Evolutionary conservation across 768 basidiomycete genomes (phyloP).

Genomic region (Amanita molliuscula): DNA sequence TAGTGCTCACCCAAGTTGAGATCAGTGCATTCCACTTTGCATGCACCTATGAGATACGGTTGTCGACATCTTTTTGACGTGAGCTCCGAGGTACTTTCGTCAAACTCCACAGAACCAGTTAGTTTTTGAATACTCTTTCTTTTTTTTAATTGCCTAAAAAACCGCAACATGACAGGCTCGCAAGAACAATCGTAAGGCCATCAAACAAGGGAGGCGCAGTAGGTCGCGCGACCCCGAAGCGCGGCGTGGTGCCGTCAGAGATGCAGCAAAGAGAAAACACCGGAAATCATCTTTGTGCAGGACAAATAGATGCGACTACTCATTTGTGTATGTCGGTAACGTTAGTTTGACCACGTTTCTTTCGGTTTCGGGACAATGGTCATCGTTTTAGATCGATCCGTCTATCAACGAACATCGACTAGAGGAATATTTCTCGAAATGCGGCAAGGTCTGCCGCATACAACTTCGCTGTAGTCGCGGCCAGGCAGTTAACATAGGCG

Average conservation of each 20-base stretch:
- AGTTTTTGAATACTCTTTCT: not conserved
- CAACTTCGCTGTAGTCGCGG: conserved; percentile 34
- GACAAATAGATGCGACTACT: conserved; percentile 11
- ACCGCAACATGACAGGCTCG: no score
- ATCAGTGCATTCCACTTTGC: not conserved
- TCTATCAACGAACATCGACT: conserved; percentile 24
- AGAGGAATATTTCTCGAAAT: conserved; percentile 21
- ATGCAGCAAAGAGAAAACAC: conserved; percentile 18
- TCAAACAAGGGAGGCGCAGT: not conserved
- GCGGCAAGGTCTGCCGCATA: conserved; percentile 24
- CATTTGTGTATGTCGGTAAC: conserved; percentile 50
- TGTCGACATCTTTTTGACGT: not conserved
- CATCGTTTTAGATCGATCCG: conserved; percentile 20
- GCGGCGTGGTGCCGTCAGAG: conserved; percentile 8
- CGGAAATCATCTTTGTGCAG: conserved; percentile 13
- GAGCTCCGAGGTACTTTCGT: not conserved
- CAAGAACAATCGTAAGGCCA: not conserved
- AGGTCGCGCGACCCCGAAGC: not conserved
- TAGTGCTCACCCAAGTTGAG: not conserved
- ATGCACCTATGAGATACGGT: conserved; percentile 3
- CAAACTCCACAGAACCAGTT: not conserved
- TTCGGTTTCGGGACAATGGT: conserved; percentile 1
- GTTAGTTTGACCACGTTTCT: conserved; percentile 24
- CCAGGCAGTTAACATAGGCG: conserved; percentile 19
- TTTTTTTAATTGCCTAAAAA: not conserved